phyloP scores from a whole-genome alignment of 768 basidiomycete species.

The Termitomyces sp. region DNA sequence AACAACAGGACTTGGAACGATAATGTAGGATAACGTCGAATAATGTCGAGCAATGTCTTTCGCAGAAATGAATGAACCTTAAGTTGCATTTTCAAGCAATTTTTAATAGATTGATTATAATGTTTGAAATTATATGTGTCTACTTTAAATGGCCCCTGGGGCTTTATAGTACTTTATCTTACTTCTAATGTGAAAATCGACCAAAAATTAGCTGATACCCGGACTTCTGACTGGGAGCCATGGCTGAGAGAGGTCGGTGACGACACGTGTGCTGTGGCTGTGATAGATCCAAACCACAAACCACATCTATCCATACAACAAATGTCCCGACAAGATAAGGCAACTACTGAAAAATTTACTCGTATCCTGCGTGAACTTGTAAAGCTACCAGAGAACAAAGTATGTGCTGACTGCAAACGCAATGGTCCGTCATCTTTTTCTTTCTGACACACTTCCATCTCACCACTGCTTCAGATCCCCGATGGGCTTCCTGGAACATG shows the following conservation, averaged over 20 bases:
- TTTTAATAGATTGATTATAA: too few relatives aligned
- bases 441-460: conserved; percentile 6
- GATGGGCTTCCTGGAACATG: conserved; percentile 99
- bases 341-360: conserved; percentile 78
- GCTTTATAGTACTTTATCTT: too few relatives aligned
- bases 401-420: conserved; percentile 95
- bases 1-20: too few relatives aligned
- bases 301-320: conserved; percentile 9
- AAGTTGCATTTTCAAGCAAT: too few relatives aligned
- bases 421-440: conserved; percentile 60
- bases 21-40: too few relatives aligned
- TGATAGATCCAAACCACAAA: conserved; percentile 5
- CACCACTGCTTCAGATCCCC: conserved; percentile 60
- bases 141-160: too few relatives aligned
- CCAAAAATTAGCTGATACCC: too few relatives aligned
- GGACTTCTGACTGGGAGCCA: too few relatives aligned
- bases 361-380: conserved; percentile 82
- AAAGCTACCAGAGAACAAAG: conserved; percentile 87
- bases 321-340: conserved; percentile 72
- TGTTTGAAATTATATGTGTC: too few relatives aligned
- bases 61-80: too few relatives aligned
- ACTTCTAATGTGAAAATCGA: too few relatives aligned
- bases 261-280: neutral
- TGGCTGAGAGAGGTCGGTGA: neutral
- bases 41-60: too few relatives aligned